Base-by-base conservation (phyloP, 2,329 filamentous ascomycete genomes). In the Ceratocystis alfenasii region DNA sequence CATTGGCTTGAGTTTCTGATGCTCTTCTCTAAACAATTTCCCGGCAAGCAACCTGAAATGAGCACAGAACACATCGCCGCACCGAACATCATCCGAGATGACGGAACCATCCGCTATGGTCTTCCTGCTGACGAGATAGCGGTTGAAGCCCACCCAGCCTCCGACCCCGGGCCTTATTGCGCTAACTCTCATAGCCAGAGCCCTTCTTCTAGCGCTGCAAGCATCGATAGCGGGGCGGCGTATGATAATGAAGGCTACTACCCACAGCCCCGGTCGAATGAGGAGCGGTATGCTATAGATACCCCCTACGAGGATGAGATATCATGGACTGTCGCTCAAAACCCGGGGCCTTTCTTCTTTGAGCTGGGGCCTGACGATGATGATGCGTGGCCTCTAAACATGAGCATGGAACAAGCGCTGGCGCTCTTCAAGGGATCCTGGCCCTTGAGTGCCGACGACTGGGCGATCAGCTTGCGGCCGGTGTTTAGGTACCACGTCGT, bases 381-480 rank as follows among this genome's bases (percentile, higher is more conserved):
- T n/a, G 28, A 59, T 59, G 25, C 55, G 15, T 59, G 55, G 55
- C 55, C 55, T 36, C 30, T 8, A 36, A 59, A 59, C 55, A 59
- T 25, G 55, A 59, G 28, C 28, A 59, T 59, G 55, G 55, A 59
- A 10, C 28, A 30, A 59, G 55, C 55, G 10, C 55, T 59, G 55
- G 28, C 55, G 28, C 55, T 59, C 17, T 59, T 59, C 28, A 59
- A 36, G 28, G 55, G 55, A 15, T 25, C 55, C 55, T 59, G 55
- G 55, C 55, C 55, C 12, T 17, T 59, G 30, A 59, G 55, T 59
- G 55, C 55, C 17, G 55, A 59, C 25, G 55, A 59, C 28, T 59
- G 55, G 55, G 55, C 28, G 25, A 59, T 59, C 30, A 59, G 55
- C 7, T 15, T 59, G 8, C 55, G 33, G 55, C 55, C 55, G 7